A percentile compares a stretch with the other conserved stretches of the same genome.
phyloP scores from a whole-genome alignment of 495 filamentous ascomycete genomes.

The Lasiosphaeria miniovina region DNA sequence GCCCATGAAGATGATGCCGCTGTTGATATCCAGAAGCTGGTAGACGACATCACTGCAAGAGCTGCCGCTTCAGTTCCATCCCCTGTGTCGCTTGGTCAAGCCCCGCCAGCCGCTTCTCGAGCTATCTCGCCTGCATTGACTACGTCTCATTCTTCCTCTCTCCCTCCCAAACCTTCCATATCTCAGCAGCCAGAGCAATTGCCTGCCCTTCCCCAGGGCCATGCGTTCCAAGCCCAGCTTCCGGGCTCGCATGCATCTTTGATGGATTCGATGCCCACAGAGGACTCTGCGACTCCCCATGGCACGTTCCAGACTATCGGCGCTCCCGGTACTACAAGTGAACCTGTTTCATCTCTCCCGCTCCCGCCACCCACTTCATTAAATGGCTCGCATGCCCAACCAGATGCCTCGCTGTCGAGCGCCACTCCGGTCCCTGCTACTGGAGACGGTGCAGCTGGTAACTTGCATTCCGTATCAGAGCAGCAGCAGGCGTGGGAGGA shows the following conservation, averaged over 20 bases:
- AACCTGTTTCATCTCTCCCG: constrained; percentile 52
- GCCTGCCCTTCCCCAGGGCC: constrained; percentile 48
- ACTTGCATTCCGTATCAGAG: constrained; percentile 10
- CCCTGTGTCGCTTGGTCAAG: constrained; percentile 15
- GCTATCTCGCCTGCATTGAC: constrained; percentile 40
- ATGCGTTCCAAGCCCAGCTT: constrained; percentile 31
- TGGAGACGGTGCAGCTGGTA: constrained; percentile 7
- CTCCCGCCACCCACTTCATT: constrained; percentile 59
- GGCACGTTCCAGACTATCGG: constrained; percentile 48
- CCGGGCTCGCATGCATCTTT: constrained; percentile 46
- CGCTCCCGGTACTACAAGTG: constrained; percentile 53
- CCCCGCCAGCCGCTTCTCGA: constrained; percentile 17
- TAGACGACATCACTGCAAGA: constrained; percentile 51
- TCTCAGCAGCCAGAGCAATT: constrained; percentile 36
- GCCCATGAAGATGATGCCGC: constrained; percentile 36
- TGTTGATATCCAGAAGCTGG: constrained; percentile 49
- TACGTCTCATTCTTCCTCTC: constrained; percentile 44
- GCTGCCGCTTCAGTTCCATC: constrained; percentile 32
- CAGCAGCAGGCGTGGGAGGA: constrained; percentile 78
- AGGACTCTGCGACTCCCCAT: constrained; percentile 42
- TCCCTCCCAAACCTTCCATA: constrained; percentile 53
- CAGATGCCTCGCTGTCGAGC: constrained; percentile 9
- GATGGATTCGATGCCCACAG: constrained; percentile 36
- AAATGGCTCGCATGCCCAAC: constrained; percentile 23
- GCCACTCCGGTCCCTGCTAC: constrained; percentile 43